Evolutionary conservation across 768 basidiomycete genomes (phyloP).

Genomic region (Flagelloscypha sp.): DNA sequence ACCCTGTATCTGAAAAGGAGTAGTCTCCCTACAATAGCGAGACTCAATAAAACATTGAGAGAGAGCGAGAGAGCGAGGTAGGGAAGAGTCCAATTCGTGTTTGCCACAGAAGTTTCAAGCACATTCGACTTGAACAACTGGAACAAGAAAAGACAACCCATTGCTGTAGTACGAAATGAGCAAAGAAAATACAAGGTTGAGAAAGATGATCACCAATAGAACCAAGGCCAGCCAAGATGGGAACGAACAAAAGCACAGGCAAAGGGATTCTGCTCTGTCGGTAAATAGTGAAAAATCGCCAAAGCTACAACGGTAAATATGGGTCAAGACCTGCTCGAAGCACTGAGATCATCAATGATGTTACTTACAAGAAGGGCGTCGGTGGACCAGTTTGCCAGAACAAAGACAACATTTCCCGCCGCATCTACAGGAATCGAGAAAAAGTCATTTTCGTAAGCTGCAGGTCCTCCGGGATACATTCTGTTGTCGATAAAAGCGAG

Average conservation of each 20-base stretch:
- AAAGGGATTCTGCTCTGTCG: conserved; percentile 2
- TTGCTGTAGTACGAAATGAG: too few relatives aligned
- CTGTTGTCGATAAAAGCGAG: conserved; percentile 23
- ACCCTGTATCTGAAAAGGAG: conserved; percentile 10
- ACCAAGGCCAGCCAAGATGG: conserved; percentile 1
- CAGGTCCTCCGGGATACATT: conserved; percentile 23
- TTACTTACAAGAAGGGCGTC: conserved; percentile 15
- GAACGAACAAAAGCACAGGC: not conserved
- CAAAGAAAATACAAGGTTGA: too few relatives aligned
- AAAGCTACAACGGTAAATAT: conserved; percentile 3
- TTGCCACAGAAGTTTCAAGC: conserved; percentile 3
- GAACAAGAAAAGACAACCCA: conserved; percentile 10
- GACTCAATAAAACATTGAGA: conserved; percentile 13
- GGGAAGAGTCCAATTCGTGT: conserved; percentile 12
- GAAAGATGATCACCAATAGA: too few relatives aligned
- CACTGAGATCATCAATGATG: not conserved
- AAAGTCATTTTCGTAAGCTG: conserved; percentile 12
- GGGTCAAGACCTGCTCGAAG: not conserved
- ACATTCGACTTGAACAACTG: conserved; percentile 9
- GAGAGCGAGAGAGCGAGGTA: conserved; percentile 13
- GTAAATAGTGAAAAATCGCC: conserved; percentile 14
- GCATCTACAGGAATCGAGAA: conserved; percentile 14
- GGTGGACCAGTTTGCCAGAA: conserved; percentile 13
- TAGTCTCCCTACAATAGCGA: conserved; percentile 12
- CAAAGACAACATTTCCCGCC: conserved; percentile 12